Conservation (phyloP, 1,284 basidiomycete species). For the Ceratorhiza oryzae-sativae region DNA sequence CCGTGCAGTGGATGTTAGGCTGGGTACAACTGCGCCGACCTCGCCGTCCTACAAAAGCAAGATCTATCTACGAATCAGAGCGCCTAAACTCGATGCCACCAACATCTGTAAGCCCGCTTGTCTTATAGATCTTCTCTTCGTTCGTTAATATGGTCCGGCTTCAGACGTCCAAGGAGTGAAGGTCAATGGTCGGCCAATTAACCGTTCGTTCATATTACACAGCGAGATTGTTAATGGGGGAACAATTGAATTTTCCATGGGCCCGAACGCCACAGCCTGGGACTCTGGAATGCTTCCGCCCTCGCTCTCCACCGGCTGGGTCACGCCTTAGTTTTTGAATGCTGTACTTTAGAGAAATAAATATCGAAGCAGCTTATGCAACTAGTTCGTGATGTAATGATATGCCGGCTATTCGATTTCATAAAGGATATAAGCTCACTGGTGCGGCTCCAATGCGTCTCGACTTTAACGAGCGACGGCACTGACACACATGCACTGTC, state of each 20-base stretch:
- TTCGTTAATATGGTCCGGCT: too few relatives aligned
- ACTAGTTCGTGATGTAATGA: too few relatives aligned
- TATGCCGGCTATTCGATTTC: too few relatives aligned
- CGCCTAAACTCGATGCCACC: not conserved
- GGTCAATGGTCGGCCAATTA: slow-evolving; percentile 11
- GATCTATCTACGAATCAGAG: slow-evolving; percentile 26
- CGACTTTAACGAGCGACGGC: too few relatives aligned
- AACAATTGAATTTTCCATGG: slow-evolving; percentile 22
- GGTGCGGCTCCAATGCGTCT: too few relatives aligned
- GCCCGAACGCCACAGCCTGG: not conserved
- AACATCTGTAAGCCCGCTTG: not conserved
- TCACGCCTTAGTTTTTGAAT: not conserved
- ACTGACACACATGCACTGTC: too few relatives aligned
- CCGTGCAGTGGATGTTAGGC: slow-evolving; percentile 21
- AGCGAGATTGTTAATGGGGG: slow-evolving; percentile 13
- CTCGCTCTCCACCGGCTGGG: slow-evolving; percentile 9
- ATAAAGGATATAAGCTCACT: too few relatives aligned
- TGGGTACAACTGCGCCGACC: slow-evolving; percentile 8
- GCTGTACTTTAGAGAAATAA: not conserved
- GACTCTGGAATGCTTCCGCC: slow-evolving; percentile 15
- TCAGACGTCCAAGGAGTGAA: slow-evolving; percentile 21
- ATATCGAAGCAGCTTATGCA: too few relatives aligned
- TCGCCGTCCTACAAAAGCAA: slow-evolving; percentile 8
- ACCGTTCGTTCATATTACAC: slow-evolving; percentile 18
- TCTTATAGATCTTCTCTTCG: not conserved